Base-by-base conservation (phyloP, 2,329 filamentous ascomycete genomes). In the Shiraia sp. region DNA sequence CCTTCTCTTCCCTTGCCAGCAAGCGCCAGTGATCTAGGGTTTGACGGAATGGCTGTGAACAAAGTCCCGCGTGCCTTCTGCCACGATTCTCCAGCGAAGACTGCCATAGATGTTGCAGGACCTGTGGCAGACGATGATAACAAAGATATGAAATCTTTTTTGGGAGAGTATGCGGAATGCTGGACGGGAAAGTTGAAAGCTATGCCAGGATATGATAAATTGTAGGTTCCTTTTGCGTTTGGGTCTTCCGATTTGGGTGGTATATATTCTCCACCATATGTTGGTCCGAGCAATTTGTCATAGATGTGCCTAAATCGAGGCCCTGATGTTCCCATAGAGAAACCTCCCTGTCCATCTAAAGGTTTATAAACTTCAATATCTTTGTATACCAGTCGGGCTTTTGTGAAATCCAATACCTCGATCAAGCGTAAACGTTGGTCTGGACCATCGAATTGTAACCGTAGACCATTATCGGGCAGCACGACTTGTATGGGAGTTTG, bases 71-170 rank as follows among this genome's bases (percentile, higher is more conserved):
- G 81, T 10, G 87, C 87, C 55, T 95, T 87, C 1, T 89, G 81
- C 93, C 93, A 99, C 2, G 91, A 96, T 36, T 87, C 81, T 16
- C 93, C 93, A 57, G 82, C 86, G 65, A 96, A 99, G 4, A 99
- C 80, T 4, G 91, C 90, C 86, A 97, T 93, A 1, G 88, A 89
- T 0, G 80, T 85, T 2, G 92, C 91, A 6, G 87, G 80, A 34
- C 86, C 82, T 39, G 86, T 88, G 13, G 85, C 83, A 0, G 87
- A 82, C 0, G 90, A 88, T 0, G 90, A 90, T 12, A 97, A 79
- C 26, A 96, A 73, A 1, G 89, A 86, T 22, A 96, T 90, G 49
- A 95, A 90, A 62, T 97, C 91, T 47, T 81, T 80, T 38, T 82
- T 78, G 1, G 85, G 79, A 3, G 87, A 88, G 77, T 90, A 96